phyloP scores from a whole-genome alignment of 768 basidiomycete genomes.

The Leucosporidium scottii region DNA sequence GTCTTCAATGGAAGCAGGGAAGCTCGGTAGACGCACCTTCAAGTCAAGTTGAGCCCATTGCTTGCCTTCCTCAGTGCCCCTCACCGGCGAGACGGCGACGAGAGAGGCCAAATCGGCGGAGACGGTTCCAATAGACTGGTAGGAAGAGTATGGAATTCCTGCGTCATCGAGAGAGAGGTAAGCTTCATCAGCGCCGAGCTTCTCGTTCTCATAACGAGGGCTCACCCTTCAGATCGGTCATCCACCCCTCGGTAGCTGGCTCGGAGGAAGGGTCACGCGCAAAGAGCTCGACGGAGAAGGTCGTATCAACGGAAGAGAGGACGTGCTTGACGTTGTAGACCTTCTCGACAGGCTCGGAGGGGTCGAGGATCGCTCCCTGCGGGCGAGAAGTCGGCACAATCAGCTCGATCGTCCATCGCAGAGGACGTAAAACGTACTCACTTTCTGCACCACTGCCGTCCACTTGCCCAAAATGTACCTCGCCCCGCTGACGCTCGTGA shows the following conservation, averaged over 20 bases:
- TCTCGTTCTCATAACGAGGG: not conserved
- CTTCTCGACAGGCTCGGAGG: not conserved
- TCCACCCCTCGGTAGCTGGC: slow-evolving; percentile 1
- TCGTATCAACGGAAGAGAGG: not conserved
- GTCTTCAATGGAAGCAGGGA: too few relatives aligned
- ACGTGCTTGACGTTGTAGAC: slow-evolving; percentile 14
- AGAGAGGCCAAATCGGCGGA: not conserved
- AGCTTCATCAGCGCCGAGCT: not conserved
- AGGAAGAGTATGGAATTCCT: not conserved
- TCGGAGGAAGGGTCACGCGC: not conserved
- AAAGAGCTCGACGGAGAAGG: not conserved
- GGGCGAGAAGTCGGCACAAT: too few relatives aligned
- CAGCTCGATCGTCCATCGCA: not conserved
- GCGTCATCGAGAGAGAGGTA: not conserved
- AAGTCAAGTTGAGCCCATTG: slow-evolving; percentile 15
- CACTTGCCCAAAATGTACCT: slow-evolving; percentile 13
- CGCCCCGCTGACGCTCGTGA: not conserved
- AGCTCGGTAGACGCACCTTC: not conserved
- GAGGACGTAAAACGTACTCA: not conserved
- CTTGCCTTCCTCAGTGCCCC: not conserved
- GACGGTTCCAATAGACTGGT: not conserved
- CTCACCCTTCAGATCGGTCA: not conserved
- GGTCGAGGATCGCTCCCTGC: slow-evolving; percentile 2
- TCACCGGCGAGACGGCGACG: not conserved
- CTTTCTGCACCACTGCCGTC: slow-evolving; percentile 2